Evolutionary conservation across 2,329 filamentous ascomycete species (phyloP), one percentile per base, ranked within the genome.

Genomic region (Colletotrichum sp.): DNA sequence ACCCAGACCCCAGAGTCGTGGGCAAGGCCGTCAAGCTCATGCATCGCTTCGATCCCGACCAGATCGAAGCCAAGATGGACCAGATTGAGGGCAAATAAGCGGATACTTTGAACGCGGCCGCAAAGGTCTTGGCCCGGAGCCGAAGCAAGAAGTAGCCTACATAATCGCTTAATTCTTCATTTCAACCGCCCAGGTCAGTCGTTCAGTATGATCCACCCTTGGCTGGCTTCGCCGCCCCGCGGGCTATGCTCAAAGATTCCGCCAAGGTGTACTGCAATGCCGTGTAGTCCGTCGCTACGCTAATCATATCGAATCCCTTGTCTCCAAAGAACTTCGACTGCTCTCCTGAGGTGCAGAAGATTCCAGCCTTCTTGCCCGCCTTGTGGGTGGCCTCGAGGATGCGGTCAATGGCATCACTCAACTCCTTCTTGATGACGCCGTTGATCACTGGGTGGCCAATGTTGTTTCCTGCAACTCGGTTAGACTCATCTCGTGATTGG

Each of bases 21-120:
- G 88, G 89, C 7, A 87, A 91, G 77, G 92, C 93, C 2, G 84
- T 90, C 72, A 96, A 95, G 83, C 86, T 96, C 64, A 96, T 96
- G 94, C 95, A 96, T 83, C 90, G 93, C 21, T 95, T 96, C 83
- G 93, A 90, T 0, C 85, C 89, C 30, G 90, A 92, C 6, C 90
- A 96, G 74, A 90, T 96, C 4, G 87, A 91, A 76, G 88, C 87
- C 21, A 90, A 93, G 82, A 95, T 96, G 93, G 91, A 95, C 79
- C 84, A 89, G 48, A 89, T 89, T 14, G 88, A 90, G 78, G 78
- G 80, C 65, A 70, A 30, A 26, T 78, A 68, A 67, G 28, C n/a
- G 34, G 36, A 52, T 18, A 9, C 30, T 71, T 59, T 74, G 16
- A 18, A 18, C 7, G 34, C 69, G 55, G 63, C 73, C 69, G 55